phyloP scores from a whole-genome alignment of 139 green algal genomes.

The Trebouxia sp. region DNA sequence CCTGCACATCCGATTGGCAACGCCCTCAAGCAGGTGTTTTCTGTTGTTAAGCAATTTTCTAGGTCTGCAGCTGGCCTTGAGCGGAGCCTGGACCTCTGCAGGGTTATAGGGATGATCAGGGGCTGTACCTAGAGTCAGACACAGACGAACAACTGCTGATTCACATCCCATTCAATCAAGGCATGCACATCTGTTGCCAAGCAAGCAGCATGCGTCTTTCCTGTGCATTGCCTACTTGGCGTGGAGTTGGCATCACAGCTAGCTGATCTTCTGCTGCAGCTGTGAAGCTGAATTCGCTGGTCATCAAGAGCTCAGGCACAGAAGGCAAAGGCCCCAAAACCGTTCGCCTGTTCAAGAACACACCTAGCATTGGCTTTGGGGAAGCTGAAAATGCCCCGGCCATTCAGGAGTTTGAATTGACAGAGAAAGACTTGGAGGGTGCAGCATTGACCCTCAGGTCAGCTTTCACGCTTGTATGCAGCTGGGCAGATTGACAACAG shows the following conservation, averaged over 20 bases:
- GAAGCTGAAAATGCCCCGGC: slow-evolving; percentile 49
- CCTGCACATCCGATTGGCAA: slow-evolving; percentile 55
- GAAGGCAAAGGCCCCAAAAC: slow-evolving; percentile 21
- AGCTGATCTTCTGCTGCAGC: slow-evolving; percentile 37
- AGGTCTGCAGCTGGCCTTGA: slow-evolving; percentile 38
- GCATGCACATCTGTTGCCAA: slow-evolving; percentile 1
- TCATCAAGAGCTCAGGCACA: slow-evolving; percentile 60
- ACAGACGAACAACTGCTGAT: slow-evolving; percentile 89
- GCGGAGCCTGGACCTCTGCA: slow-evolving; percentile 29
- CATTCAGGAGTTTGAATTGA: slow-evolving; percentile 70
- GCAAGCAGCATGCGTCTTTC: not conserved
- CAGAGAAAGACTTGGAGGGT: slow-evolving; percentile 53
- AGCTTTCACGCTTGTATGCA: too few species aligned
- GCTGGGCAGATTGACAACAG: not conserved
- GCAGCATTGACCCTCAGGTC: slow-evolving; percentile 66
- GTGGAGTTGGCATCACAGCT: not conserved
- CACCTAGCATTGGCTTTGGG: slow-evolving; percentile 39
- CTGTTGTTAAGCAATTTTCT: not conserved
- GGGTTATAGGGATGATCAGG: slow-evolving; percentile 77
- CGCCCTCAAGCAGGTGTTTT: slow-evolving; percentile 64
- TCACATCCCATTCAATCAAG: slow-evolving; percentile 78
- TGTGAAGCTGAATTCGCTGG: slow-evolving; percentile 70
- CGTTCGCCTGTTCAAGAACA: slow-evolving; percentile 75
- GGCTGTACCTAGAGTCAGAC: slow-evolving; percentile 77
- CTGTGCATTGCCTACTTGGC: not conserved